Base-by-base conservation (phyloP, 2,329 filamentous ascomycete species). In the Aureobasidium sp. region DNA sequence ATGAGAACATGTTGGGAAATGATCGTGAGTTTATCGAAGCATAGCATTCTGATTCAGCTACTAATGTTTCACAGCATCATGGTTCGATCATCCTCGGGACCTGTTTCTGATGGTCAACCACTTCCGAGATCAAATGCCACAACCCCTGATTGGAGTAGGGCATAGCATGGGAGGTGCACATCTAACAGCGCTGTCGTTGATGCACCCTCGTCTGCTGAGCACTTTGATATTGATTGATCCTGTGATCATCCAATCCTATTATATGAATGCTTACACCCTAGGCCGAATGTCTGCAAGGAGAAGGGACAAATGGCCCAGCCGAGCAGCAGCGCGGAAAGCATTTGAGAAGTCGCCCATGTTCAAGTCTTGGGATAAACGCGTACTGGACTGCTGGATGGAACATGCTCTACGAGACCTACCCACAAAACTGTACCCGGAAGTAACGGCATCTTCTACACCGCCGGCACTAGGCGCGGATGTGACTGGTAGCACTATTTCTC, bases 131-230 rank as follows among this genome's bases (percentile, higher is more conserved):
- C 79, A 89, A 65, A 91, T 94, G 82, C 88, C 89, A 13, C 87
- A 88, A 0, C 93, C 93, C 1, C 79, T 97, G 23, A 76, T 97
- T 65, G 92, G 90, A 62, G 75, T 97, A 32, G 93, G 91, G 17
- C 93, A 97, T 76, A 96, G 90, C 68, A 92, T 96, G 79, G 93
- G 93, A 67, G 91, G 83, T 66, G 84, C 84, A 70, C 84, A 89
- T 63, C 80, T 97, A 71, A 80, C 83, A 60, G 86, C 90, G 67
- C 79, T 93, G 17, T 79, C 89, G 5, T 78, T 93, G 12, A 82
- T 91, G 67, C 88, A 96, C 74, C 91, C 93, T 1, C 87, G 91
- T 8, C 84, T 97, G 23, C 81, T 97, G 66, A 83, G 86, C 65
- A 83, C 84, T 8, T 75, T 96, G 7, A 79, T 96, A 48, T 82